These are phyloP conservation scores for Linnemannia elongata DNA, from an alignment of 192 early-diverging fungal genomes.

Conservation along the genomic window DNA sequence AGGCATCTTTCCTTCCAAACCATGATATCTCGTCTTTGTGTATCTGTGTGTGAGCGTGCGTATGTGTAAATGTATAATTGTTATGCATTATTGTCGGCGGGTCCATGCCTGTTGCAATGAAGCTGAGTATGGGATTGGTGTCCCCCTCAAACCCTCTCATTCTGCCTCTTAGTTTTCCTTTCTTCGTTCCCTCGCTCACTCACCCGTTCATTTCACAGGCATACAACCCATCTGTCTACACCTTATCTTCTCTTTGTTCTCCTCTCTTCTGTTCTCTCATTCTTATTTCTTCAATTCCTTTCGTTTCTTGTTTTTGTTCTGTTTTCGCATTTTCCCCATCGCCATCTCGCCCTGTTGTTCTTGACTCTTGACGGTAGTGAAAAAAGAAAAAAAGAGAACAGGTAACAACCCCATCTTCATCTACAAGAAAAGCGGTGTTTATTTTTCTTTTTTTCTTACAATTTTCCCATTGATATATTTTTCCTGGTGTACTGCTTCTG, in stretches of 20 bases:
- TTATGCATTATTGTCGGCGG: not conserved
- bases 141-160: not conserved
- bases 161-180: not conserved
- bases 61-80: not conserved
- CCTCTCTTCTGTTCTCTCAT: not conserved
- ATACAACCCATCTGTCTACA: not conserved
- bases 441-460: not conserved
- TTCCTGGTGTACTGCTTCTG: not conserved
- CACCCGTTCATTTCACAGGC: not conserved
- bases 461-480: not conserved
- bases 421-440: not conserved
- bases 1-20: not conserved
- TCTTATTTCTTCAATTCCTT: not conserved
- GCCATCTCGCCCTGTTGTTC: not conserved
- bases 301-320: not conserved
- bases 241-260: conserved; percentile 8
- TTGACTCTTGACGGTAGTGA: not conserved
- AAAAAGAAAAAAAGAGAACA: not conserved
- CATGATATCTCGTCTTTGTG: not conserved
- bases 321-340: not conserved
- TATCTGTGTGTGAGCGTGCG: not conserved
- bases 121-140: not conserved
- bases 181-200: not conserved
- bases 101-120: not conserved
- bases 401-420: not conserved